phyloP scores from a whole-genome alignment of 2,329 filamentous ascomycete genomes.

The Cladosporium sp. region DNA sequence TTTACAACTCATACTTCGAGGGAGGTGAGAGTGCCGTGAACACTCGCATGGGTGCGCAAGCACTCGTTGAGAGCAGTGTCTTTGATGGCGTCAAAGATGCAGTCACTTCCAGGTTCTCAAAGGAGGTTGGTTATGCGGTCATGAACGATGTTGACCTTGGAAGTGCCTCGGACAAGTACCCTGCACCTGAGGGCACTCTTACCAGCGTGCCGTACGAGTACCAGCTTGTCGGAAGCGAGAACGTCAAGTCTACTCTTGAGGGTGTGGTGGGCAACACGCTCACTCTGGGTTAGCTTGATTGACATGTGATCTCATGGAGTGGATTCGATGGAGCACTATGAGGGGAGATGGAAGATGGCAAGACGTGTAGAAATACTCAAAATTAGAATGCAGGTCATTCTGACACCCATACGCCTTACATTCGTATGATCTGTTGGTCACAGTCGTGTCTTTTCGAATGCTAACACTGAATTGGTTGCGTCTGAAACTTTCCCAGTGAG shows the following conservation, averaged over 20 bases:
- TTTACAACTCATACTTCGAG: conserved; percentile 56
- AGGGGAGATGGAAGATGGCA: not conserved
- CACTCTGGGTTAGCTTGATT: conserved; percentile 27
- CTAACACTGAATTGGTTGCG: not conserved
- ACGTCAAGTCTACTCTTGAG: conserved; percentile 42
- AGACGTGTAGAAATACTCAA: not conserved
- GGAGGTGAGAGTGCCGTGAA: conserved; percentile 40
- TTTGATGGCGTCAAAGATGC: conserved; percentile 38
- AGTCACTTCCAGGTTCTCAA: conserved; percentile 36
- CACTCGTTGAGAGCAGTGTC: conserved; percentile 46
- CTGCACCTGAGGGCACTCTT: conserved; percentile 37
- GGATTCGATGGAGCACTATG: not conserved
- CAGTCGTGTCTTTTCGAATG: not conserved
- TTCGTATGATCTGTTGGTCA: not conserved
- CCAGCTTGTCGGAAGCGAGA: conserved; percentile 35
- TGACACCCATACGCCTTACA: not conserved
- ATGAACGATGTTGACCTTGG: conserved; percentile 38
- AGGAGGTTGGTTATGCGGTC: conserved; percentile 40
- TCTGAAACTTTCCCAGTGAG: not conserved
- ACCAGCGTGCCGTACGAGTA: conserved; percentile 39
- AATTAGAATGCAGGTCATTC: conserved; percentile 4
- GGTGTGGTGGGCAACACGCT: conserved; percentile 43
- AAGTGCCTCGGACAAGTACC: conserved; percentile 30
- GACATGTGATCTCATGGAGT: not conserved
- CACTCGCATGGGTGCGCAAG: conserved; percentile 44